Evolutionary conservation across 176 grass and related monocot genomes (phyloP), one percentile per base, ranked within the genome.

Genomic region (Stipa capillata): DNA sequence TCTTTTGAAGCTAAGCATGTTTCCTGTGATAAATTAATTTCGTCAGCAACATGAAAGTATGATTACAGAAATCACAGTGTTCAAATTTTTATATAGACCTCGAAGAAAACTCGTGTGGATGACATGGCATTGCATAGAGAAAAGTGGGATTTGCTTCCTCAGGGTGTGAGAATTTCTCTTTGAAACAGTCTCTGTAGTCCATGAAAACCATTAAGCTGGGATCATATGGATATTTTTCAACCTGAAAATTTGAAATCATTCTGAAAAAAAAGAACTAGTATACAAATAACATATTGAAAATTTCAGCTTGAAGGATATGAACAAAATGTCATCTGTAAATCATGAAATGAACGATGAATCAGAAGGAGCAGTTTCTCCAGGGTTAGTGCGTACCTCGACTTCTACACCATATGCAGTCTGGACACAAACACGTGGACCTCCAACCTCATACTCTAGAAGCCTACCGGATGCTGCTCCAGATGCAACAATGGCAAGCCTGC

Each of bases 201-300:
- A 99, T 99, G 84, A 99, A 95, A 93, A 99, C 96, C 96, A 99
- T 99, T 82, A 99, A 95, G 74, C 72, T 87, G 52, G 96, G 92
- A 85, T 99, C 90, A 79, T 99, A 99, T 29, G 92, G 96, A 78
- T 89, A 86, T 61, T 93, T 93, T 89, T 99, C 96, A 76, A 99
- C 96, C 92, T 99, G 86, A 89, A 95, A 92, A 65, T 78, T 79
- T 36, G 34, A 87, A 80, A 91, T 37, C 44, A 74, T 83, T 77
- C 54, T 85, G 47, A 86, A 71, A 13, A 21, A n/a, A 76, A 81
- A 8, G 20, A 81, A 88, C 17, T 60, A 80, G 81, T 27, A 37
- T 11, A 6, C 7, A 80, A 61, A 75, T 68, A 42, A 7, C 47
- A 37, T 18, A 1, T n/a, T 41, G 1, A 70, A 60, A 52, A 0